phyloP scores from a whole-genome alignment of 176 grass and related monocot species.

The Oryza punctata region DNA sequence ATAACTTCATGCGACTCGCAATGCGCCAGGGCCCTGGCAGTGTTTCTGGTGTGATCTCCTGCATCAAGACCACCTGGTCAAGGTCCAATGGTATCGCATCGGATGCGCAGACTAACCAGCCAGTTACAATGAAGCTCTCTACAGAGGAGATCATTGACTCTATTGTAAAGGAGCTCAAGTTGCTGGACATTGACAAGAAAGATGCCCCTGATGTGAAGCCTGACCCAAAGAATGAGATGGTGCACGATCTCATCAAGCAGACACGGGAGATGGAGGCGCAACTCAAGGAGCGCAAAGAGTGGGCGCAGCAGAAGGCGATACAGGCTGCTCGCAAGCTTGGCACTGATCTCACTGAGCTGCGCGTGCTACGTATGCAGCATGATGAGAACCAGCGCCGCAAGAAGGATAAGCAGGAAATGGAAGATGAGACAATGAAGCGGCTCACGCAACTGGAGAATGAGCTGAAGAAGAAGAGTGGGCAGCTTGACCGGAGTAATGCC shows the following conservation, averaged over 20 bases:
- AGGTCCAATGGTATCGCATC: background rate
- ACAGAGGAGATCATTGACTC: conserved; percentile 62
- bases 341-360: conserved; percentile 78
- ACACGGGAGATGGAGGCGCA: conserved; percentile 75
- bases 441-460: conserved; percentile 76
- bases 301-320: conserved; percentile 86
- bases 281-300: conserved; percentile 90
- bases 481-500: conserved; percentile 83
- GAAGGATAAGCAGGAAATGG: conserved; percentile 68
- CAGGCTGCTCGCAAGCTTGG: conserved; percentile 93
- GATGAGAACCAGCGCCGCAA: conserved; percentile 76
- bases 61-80: conserved; percentile 39
- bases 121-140: conserved; percentile 46
- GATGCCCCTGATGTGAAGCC: conserved; percentile 37
- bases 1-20: conserved; percentile 44
- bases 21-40: conserved; percentile 26
- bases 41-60: conserved; percentile 30
- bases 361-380: conserved; percentile 73
- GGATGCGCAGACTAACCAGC: conserved; percentile 37
- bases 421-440: conserved; percentile 73
- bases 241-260: conserved; percentile 65
- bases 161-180: conserved; percentile 51
- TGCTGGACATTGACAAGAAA: conserved; percentile 64
- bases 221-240: conserved; percentile 66
- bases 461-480: conserved; percentile 84